Evolutionary conservation across 1,284 basidiomycete genomes (phyloP), one percentile per base, ranked within the genome.

Genomic region (Moesziomyces antarcticus): DNA sequence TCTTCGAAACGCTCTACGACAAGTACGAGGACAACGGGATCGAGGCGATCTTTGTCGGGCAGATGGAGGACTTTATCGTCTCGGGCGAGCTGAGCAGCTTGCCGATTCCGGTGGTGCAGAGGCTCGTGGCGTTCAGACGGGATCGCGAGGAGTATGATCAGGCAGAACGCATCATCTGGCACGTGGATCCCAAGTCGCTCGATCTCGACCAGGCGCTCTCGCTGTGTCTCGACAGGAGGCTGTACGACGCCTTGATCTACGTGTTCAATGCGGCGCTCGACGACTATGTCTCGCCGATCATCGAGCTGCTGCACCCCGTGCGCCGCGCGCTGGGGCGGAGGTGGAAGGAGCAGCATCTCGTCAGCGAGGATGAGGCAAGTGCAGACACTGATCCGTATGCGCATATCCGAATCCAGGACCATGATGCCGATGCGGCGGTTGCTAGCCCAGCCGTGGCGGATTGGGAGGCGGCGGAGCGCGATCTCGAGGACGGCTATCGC

Each of bases 181-280:
- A 97, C 82, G 93, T 98, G 63, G 92, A 97, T 75, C 94, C 96
- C 0, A 86, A 89, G 16, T 93, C 91, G 76, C 86, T 99, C 61
- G 97, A 99, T 81, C 91, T 98, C 83, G 92, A 99, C 81, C 97
- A 98, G 85, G 91, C 92, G 1, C 91, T 98, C 66, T 88, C 86
- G 18, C 87, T 99, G 5, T 99, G 97, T 81, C 90, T 93, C 79
- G 87, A 87, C 56, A 89, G 93, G 78, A 87, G 88, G 30, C 88
- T 99, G 2, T 97, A 94, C 86, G 96, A 98, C 81, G 95, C 96
- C 0, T 88, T 99, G 65, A 91, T 96, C 66, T 95, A 97, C 82
- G 91, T 99, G 40, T 97, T 94, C 85, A 97, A 91, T 13, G 88
- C 91, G 42, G 93, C 93, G 3, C 85, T 99, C 78, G 87, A 87